Percentiles rank a stretch among this genome's conserved stretches.
These are phyloP conservation scores for Sordariomycetes sp. DNA, from an alignment of 2,329 filamentous ascomycete species.

Conservation along the genomic window DNA sequence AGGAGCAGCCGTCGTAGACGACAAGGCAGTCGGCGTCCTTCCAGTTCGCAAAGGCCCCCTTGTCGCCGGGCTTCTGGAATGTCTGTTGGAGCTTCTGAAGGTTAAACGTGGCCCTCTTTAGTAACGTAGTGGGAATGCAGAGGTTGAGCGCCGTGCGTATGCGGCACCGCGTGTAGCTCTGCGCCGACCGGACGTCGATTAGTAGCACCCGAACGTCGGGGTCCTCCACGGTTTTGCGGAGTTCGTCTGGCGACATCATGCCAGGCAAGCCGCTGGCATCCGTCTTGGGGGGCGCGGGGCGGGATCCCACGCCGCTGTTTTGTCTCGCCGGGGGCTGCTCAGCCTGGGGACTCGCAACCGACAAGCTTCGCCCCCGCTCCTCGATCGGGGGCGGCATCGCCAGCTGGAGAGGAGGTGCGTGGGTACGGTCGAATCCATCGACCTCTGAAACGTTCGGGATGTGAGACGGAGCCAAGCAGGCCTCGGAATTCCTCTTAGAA, in stretches of 20 bases:
- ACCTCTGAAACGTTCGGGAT: slow-evolving; percentile 31
- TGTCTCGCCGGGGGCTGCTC: slow-evolving; percentile 23
- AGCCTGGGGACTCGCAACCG: slow-evolving; percentile 35
- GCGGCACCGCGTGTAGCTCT: slow-evolving; percentile 65
- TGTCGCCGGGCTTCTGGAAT: slow-evolving; percentile 62
- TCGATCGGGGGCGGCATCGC: slow-evolving; percentile 19
- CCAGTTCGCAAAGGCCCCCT: slow-evolving; percentile 69
- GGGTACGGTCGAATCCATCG: slow-evolving; percentile 21
- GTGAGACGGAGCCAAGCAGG: slow-evolving; percentile 29
- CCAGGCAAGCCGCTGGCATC: slow-evolving; percentile 8
- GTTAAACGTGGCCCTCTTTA: slow-evolving; percentile 87
- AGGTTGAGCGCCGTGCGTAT: slow-evolving; percentile 79
- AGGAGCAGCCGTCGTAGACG: slow-evolving; percentile 74
- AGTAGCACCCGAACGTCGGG: slow-evolving; percentile 45
- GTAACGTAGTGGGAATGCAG: slow-evolving; percentile 86
- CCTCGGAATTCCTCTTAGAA: slow-evolving; percentile 40
- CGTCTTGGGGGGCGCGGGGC: slow-evolving; percentile 8
- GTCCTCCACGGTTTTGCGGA: slow-evolving; percentile 44
- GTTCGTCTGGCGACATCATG: slow-evolving; percentile 41
- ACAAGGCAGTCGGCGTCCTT: slow-evolving; percentile 63
- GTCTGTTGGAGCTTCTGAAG: slow-evolving; percentile 80
- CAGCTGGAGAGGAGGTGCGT: slow-evolving; percentile 8
- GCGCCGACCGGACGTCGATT: slow-evolving; percentile 77
- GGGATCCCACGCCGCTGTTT: slow-evolving; percentile 8
- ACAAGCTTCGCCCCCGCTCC: slow-evolving; percentile 43